Evolutionary conservation across 2,329 filamentous ascomycete species (phyloP), one percentile per base, ranked within the genome.

Genomic region (Aspergillus alliaceus): DNA sequence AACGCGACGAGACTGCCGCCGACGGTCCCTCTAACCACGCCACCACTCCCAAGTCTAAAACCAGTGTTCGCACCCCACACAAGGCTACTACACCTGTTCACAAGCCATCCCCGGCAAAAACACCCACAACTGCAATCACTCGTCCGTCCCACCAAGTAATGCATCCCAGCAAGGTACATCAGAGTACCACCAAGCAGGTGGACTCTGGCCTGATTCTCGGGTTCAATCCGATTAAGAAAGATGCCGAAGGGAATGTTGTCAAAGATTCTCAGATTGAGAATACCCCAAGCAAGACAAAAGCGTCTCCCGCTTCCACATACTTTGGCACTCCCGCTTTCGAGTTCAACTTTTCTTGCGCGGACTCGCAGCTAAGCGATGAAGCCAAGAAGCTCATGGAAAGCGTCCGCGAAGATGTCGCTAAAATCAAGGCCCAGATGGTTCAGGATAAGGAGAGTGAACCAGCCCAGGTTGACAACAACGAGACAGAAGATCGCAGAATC

Each of bases 161-260:
- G 93, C 93, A 97, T 71, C 93, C 93, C 8, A 90, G 90, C 78
- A 90, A 90, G 70, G 85, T 86, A 56, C 91, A 95, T 56, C 82
- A 85, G 53, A 88, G 82, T 62, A 93, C 90, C 22, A 89, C 86
- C 60, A 90, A 89, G 53, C 80, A 90, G 44, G 85, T 89, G 2
- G 92, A 95, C 25, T 91, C 92, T 11, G 91, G 89, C 6, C 80
- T 95, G 42, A 86, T 89, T 68, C 82, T 96, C 22, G 93, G 93
- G 15, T 96, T 97, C 74, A 85, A 85, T 58, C 89, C 90, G 63
- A 87, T 95, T 72, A 86, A 84, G 59, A 74, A 69, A 57, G 74
- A 76, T 53, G 65, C 72, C 24, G 65, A 70, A 31, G 73, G 73
- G 35, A 75, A 74, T 5, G 29, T 70, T 20, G 54, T 75, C 34